Base-by-base conservation (phyloP, 1,139 yeast species). In the Zygosaccharomyces pseudobailii region DNA sequence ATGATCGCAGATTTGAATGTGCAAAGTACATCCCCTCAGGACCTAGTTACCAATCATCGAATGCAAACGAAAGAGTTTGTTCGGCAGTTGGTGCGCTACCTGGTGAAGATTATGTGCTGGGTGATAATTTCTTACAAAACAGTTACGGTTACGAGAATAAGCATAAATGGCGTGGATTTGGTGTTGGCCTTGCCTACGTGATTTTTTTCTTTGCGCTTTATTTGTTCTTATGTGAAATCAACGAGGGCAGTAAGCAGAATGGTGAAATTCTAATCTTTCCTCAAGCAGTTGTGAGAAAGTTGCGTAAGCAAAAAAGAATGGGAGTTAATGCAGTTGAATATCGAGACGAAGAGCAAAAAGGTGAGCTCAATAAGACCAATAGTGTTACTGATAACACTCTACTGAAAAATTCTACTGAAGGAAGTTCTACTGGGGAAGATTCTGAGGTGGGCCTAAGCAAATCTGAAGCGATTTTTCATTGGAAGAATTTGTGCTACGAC, bases 141-240 rank as follows among this genome's bases (percentile, higher is more conserved):
- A 61, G 72, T 39, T 86, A 84, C 46, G 71, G 77, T 9, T 87
- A 84, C 66, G 58, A 65, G 37, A 73, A 76, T 55, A 51, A 69
- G 6, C 89, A 88, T 65, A 78, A 79, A 61, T 88, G 96, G 96
- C 81, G 96, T 71, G 83, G 88, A 61, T 78, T 81, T 55, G 96
- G 95, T 62, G 82, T 88, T 55, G 68, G 76, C 36, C 43, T 66
- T 52, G 70, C 63, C 7, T 71, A 59, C 54, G 63, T 55, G 47
- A 47, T 66, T 39, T 69, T 62, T 51, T 64, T 66, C 53, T 61
- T 67, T 54, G 51, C 48, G 40, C 58, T 61, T 28, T 71, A 66
- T 59, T 66, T 87, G 58, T 39, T 72, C 6, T 74, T 80, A 52
- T 78, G 82, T 51, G 90, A 84, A 68, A 68, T 69, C 52, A 83